A percentile compares a stretch with the other conserved stretches of the same genome.
Conservation (phyloP, 2,329 filamentous ascomycete species). For the Diaporthe sp. region DNA sequence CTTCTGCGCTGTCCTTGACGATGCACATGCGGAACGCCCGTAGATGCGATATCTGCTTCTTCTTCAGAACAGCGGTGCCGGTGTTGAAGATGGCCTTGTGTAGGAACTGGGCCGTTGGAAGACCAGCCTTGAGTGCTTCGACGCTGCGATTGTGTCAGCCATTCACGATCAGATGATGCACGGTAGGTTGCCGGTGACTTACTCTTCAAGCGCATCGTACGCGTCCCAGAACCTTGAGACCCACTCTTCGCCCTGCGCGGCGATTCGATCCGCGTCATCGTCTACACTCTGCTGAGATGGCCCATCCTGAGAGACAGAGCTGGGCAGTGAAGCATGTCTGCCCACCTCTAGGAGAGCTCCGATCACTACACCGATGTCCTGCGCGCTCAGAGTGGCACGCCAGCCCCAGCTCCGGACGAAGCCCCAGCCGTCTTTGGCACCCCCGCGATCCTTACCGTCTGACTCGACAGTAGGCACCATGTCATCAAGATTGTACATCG, state of each 20-base stretch:
- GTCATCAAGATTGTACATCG: constrained; percentile 93
- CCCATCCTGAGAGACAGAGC: constrained; percentile 50
- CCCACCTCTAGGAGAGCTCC: constrained; percentile 95
- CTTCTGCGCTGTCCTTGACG: constrained; percentile 94
- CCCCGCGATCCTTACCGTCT: constrained; percentile 76
- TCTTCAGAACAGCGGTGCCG: constrained; percentile 90
- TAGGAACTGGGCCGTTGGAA: constrained; percentile 88
- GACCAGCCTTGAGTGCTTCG: constrained; percentile 79
- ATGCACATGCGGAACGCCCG: constrained; percentile 95
- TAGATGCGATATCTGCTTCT: constrained; percentile 93
- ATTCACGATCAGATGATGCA: constrained; percentile 61
- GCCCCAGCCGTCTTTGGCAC: constrained; percentile 92
- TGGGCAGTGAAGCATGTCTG: constrained; percentile 61
- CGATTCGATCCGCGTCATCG: constrained; percentile 63
- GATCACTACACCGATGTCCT: constrained; percentile 93
- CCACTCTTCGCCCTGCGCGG: constrained; percentile 73
- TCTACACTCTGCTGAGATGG: constrained; percentile 58
- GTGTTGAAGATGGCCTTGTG: constrained; percentile 94
- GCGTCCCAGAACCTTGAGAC: constrained; percentile 78
- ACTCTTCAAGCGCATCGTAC: constrained; percentile 80
- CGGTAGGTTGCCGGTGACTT: constrained; percentile 52
- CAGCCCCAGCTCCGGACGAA: constrained; percentile 98
- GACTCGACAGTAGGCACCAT: constrained; percentile 86
- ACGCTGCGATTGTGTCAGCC: constrained; percentile 69
- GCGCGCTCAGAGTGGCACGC: constrained; percentile 92